Evolutionary conservation across 73 alveolate species (phyloP).

Genomic region (Paramecium octaurelia): DNA sequence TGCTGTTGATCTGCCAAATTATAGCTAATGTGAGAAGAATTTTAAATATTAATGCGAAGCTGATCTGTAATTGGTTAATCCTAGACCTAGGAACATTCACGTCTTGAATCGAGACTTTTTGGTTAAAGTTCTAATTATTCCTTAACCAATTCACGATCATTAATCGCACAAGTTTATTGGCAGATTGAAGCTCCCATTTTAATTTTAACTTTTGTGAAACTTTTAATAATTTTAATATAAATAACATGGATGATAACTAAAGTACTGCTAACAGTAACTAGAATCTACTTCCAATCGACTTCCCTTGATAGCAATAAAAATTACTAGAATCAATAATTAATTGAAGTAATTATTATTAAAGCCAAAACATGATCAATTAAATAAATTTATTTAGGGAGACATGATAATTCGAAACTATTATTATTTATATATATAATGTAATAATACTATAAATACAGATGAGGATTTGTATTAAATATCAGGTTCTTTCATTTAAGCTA

Average conservation of each 20-base stretch:
- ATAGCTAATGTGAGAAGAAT: background rate
- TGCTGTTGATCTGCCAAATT: background rate
- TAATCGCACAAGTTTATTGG: background rate
- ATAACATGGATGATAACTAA: background rate
- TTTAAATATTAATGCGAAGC: background rate
- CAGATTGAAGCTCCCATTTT: background rate
- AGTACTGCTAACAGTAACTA: no score
- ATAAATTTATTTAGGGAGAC: no score
- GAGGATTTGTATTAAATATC: background rate
- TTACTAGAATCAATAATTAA: no score
- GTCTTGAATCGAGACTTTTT: background rate
- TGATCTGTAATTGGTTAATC: background rate
- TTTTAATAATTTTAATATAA: no score
- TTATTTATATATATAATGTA: no score
- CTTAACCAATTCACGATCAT: background rate
- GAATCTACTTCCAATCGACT: no score
- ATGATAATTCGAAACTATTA: no score
- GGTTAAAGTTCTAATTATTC: background rate
- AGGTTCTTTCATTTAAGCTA: background rate
- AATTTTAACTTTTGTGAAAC: background rate
- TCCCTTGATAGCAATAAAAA: no score
- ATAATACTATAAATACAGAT: background rate
- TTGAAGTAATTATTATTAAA: no score
- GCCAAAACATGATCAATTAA: background rate
- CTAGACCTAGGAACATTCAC: background rate